Base-by-base conservation (phyloP, 192 early-diverging fungal species). In the Mortierella alpina region DNA sequence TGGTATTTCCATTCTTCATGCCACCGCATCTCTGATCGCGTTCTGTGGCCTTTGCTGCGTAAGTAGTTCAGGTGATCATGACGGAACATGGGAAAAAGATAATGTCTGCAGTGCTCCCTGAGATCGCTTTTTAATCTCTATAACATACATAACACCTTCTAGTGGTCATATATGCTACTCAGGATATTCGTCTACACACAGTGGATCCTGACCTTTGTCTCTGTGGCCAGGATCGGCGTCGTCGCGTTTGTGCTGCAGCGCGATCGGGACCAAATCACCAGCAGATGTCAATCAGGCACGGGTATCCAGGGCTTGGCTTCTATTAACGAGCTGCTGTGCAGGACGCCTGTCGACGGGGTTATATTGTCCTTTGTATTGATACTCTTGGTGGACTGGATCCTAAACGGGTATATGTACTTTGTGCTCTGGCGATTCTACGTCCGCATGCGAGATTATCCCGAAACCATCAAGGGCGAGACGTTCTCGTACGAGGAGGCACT, bases 391-490 rank as follows among this genome's bases (percentile, higher is more conserved):
- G 72, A 74, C 40, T 66, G 56, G 44, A 20, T 61, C 18, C 13
- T 74, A 50, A 74, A 74, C n/a, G 52, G 62, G 14, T 74, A 74
- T 23, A 17, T 74, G 72, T 66, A 66, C 40, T 66, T 74, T 61
- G 64, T 74, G 0, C 49, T 66, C 1, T 66, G 72, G 72, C 57
- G 72, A 17, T 74, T 74, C 22, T 74, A 66, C 53, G 40, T 53
- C 31, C 47, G 49, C 13, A 61, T 74, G 64, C 50, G 63, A 8
- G 12, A 61, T 48, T 74, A 74, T 18, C 72, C 64, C 7, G 59
- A 63, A 17, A 14, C 14, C 20, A 52, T 70, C 40, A 72, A 63
- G 52, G 22, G 18, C 9, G 70, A 18, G 11, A 61, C 46, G 9
- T 63, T 72, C 8, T 40, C 61, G 9, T 55, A 57, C 31, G 70